Base-by-base conservation (phyloP, 2,329 filamentous ascomycete genomes). In the Sordariomycetes sp. region DNA sequence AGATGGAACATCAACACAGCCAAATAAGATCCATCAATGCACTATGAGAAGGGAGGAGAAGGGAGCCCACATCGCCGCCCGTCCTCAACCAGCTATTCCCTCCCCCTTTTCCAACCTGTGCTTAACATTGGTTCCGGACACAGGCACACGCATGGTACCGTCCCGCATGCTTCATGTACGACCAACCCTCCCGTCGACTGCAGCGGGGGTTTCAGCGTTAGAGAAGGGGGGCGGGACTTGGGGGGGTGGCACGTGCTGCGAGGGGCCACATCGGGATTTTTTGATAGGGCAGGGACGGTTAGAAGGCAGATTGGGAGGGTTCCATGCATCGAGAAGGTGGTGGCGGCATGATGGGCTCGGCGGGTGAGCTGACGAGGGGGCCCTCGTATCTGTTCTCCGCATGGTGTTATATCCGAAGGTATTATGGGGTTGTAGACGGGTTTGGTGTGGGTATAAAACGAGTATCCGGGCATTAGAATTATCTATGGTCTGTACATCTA, bases 401-500 rank as follows among this genome's bases (percentile, higher is more conserved):
- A 15, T 39, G 36, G 12, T 45, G 15, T 45, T 5, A 24, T n/a
- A 50, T 7, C 20, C 4, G 45, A 20, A 3, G n/a, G 6, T 2
- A 6, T 7, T 10, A 10, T 24, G 17, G 45, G 17, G 36, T 39
- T 13, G 36, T 17, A 12, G 36, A 39, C 17, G 36, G 36, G 12
- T 3, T 17, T 13, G 17, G 36, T 3, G 3, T 13, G 12, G 36
- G 17, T 39, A 39, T 10, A 50, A 22, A 20, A 50, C 7, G 20
- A 3, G 22, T 50, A 50, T 20, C 6, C 3, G 42, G 45, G 45
- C 12, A 56, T 56, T 56, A 56, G 28, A 25, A 56, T 56, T 56
- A 56, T 55, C 53, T 28, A 55, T 50, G 10, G 45, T 50, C 22
- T 22, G 45, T 51, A 48, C 42, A 34, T 56, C 54, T 66, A 64